phyloP scores from a whole-genome alignment of 192 early-diverging fungal species.

The Oehlia diaphana region DNA sequence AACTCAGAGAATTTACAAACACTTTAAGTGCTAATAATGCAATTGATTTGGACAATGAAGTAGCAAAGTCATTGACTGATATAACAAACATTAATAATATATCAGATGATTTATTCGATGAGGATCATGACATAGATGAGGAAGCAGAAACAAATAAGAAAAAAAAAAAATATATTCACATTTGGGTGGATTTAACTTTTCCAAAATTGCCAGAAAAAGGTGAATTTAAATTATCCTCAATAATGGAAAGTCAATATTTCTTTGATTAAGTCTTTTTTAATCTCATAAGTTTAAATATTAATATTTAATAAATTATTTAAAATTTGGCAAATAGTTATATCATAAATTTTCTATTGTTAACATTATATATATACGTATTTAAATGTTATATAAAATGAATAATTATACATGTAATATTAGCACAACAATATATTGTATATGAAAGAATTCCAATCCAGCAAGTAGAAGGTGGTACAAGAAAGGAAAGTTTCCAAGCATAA shows the following conservation, averaged over 20 bases:
- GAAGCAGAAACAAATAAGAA: slow-evolving; percentile 37
- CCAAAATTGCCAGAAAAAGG: slow-evolving; percentile 77
- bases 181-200: slow-evolving; percentile 65
- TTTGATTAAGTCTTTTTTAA: slow-evolving; percentile 67
- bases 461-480: too few relatives aligned
- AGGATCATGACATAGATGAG: slow-evolving; percentile 43
- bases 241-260: slow-evolving; percentile 85
- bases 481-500: too few relatives aligned
- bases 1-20: background rate
- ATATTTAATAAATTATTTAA: too few relatives aligned
- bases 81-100: slow-evolving; percentile 23
- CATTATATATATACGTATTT: too few relatives aligned
- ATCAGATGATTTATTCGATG: slow-evolving; percentile 38
- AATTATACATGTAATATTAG: too few relatives aligned
- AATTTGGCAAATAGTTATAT: too few relatives aligned
- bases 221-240: slow-evolving; percentile 80
- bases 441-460: too few relatives aligned
- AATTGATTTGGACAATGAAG: background rate
- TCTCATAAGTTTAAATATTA: too few relatives aligned
- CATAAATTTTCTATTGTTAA: too few relatives aligned
- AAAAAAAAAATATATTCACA: slow-evolving; percentile 36
- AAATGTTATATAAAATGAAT: too few relatives aligned
- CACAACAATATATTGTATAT: too few relatives aligned
- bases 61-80: background rate
- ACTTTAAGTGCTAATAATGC: slow-evolving; percentile 26